Percentiles rank a stretch among this genome's conserved stretches.
Conservation (phyloP, 129 eudicot species). For the Sambucus nigra region DNA sequence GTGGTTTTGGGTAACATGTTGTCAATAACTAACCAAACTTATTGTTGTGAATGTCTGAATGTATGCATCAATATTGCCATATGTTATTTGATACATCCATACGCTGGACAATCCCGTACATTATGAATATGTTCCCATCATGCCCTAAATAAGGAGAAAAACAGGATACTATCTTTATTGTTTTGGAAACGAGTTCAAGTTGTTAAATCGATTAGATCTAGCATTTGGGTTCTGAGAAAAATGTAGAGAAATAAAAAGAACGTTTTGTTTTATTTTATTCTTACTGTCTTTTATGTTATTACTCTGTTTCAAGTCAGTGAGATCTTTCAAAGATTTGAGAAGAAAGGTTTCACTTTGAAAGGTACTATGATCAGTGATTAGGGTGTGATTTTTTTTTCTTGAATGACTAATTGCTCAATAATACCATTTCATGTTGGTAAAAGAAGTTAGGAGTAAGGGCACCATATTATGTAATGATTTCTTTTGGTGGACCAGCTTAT, state of each 20-base stretch:
- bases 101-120: too few species aligned
- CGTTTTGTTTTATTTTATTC: too few species aligned
- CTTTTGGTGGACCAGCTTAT: background rate
- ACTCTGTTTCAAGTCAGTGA: slow-evolving; percentile 29
- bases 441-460: background rate
- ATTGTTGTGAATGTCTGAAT: too few species aligned
- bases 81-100: too few species aligned
- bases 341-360: slow-evolving; percentile 37
- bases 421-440: background rate
- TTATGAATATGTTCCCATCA: too few species aligned
- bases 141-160: too few species aligned
- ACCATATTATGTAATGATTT: background rate
- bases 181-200: too few species aligned
- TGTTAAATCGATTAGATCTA: background rate
- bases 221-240: too few species aligned
- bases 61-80: too few species aligned
- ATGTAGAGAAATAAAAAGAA: background rate
- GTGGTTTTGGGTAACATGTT: too few species aligned
- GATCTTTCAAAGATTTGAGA: slow-evolving; percentile 37
- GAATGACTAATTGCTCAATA: background rate
- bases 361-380: slow-evolving; percentile 14
- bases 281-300: background rate
- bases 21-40: too few species aligned
- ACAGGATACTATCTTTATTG: too few species aligned
- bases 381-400: background rate